Evolutionary conservation across 768 basidiomycete genomes (phyloP).

Genomic region (Hypsizygus marmoreus): DNA sequence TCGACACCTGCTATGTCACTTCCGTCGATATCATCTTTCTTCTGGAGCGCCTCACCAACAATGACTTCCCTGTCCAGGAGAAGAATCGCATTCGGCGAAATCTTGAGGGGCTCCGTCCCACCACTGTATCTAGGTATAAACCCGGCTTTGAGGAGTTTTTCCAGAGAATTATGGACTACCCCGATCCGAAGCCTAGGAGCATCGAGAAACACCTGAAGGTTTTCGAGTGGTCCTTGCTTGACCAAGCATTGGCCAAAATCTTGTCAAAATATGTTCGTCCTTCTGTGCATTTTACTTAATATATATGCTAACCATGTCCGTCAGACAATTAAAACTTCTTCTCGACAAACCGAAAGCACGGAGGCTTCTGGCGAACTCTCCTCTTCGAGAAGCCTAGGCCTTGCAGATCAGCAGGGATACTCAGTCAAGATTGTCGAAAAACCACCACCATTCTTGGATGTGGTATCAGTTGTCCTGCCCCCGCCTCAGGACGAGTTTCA

Average conservation of each 20-base stretch:
- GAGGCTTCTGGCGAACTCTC: slow-evolving; percentile 35
- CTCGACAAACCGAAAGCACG: slow-evolving; percentile 28
- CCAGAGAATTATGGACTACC: slow-evolving; percentile 95
- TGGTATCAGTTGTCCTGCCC: slow-evolving; percentile 8
- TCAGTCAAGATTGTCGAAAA: slow-evolving; percentile 17
- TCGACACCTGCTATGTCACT: slow-evolving; percentile 81
- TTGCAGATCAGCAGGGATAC: slow-evolving; percentile 11
- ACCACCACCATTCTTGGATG: slow-evolving; percentile 12
- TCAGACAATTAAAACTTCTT: slow-evolving; percentile 52
- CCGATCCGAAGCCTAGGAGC: slow-evolving; percentile 90
- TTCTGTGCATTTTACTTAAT: neutral
- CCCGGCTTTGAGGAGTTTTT: slow-evolving; percentile 82
- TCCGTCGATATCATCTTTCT: slow-evolving; percentile 96
- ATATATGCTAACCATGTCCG: neutral
- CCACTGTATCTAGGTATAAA: slow-evolving; percentile 87
- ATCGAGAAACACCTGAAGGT: slow-evolving; percentile 97
- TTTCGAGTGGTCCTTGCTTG: slow-evolving; percentile 74
- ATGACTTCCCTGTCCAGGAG: slow-evolving; percentile 90
- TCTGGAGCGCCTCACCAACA: slow-evolving; percentile 74
- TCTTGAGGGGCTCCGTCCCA: slow-evolving; percentile 88
- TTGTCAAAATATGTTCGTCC: slow-evolving; percentile 79
- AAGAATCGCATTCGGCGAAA: slow-evolving; percentile 96
- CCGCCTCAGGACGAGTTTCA: slow-evolving; percentile 23
- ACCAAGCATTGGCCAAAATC: slow-evolving; percentile 77
- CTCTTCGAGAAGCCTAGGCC: slow-evolving; percentile 25